A percentile compares a stretch with the other conserved stretches of the same genome.
These are phyloP conservation scores for Inga leiocalycina DNA, from an alignment of 306 rosid genomes.

Conservation along the genomic window DNA sequence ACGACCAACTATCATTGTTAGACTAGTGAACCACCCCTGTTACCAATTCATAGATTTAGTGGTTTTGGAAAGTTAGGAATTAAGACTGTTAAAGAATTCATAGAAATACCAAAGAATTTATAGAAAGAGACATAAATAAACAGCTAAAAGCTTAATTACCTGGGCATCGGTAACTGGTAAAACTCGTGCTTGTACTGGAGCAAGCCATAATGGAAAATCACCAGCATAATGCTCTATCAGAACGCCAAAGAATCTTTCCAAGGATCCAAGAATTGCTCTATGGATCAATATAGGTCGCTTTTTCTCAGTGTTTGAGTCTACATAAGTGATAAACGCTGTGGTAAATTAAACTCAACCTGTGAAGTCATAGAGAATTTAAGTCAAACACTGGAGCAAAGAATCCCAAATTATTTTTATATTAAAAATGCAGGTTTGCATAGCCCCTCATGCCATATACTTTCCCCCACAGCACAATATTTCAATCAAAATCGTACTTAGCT, in stretches of 20 bases:
- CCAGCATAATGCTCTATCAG: conserved; percentile 97
- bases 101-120: conserved; percentile 13
- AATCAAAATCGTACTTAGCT: neutral
- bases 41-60: neutral
- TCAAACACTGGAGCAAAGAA: conserved; percentile 22
- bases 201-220: conserved; percentile 96
- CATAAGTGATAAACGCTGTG: conserved; percentile 92
- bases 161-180: conserved; percentile 89
- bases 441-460: neutral
- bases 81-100: neutral
- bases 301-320: conserved; percentile 81
- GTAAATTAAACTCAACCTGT: conserved; percentile 96
- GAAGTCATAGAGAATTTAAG: conserved; percentile 13
- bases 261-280: conserved; percentile 96
- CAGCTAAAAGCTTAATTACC: conserved; percentile 49
- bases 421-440: conserved; percentile 3
- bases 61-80: neutral
- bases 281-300: conserved; percentile 92
- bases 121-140: neutral
- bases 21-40: neutral
- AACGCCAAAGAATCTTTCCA: conserved; percentile 95
- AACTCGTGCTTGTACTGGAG: conserved; percentile 90
- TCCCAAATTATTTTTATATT: conserved; percentile 1
- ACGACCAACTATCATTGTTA: neutral
- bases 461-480: neutral